Conservation (phyloP, 169 alveolate genomes). For the Eimeria acervulina region DNA sequence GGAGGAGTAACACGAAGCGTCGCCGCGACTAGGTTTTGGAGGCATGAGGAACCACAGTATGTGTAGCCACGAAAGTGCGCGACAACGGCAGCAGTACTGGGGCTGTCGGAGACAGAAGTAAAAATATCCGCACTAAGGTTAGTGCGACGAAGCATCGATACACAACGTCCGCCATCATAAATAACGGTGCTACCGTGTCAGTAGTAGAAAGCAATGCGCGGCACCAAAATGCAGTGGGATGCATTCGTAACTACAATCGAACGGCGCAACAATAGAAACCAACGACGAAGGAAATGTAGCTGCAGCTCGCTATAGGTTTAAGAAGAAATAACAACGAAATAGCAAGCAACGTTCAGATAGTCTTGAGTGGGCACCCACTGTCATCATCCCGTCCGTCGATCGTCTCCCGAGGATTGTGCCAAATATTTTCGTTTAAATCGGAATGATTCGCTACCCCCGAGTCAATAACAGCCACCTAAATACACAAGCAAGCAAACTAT, state of each 20-base stretch:
- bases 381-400: constrained; percentile 72
- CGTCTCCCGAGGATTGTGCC: constrained; percentile 44
- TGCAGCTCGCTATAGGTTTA: neutral
- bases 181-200: neutral
- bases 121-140: neutral
- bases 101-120: neutral
- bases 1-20: neutral
- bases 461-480: constrained; percentile 77
- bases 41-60: neutral
- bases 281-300: neutral
- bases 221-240: too few species aligned
- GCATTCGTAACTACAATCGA: too few species aligned
- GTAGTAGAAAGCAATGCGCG: neutral
- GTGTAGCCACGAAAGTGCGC: neutral
- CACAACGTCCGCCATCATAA: neutral
- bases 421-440: constrained; percentile 40
- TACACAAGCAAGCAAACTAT: neutral
- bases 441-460: constrained; percentile 48
- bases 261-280: neutral
- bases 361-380: constrained; percentile 29
- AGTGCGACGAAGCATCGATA: neutral
- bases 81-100: neutral
- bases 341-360: neutral
- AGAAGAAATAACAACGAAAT: neutral
- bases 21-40: too few species aligned